These are phyloP conservation scores for Fusarium sp. DNA, from an alignment of 2,329 filamentous ascomycete genomes.

Conservation along the genomic window DNA sequence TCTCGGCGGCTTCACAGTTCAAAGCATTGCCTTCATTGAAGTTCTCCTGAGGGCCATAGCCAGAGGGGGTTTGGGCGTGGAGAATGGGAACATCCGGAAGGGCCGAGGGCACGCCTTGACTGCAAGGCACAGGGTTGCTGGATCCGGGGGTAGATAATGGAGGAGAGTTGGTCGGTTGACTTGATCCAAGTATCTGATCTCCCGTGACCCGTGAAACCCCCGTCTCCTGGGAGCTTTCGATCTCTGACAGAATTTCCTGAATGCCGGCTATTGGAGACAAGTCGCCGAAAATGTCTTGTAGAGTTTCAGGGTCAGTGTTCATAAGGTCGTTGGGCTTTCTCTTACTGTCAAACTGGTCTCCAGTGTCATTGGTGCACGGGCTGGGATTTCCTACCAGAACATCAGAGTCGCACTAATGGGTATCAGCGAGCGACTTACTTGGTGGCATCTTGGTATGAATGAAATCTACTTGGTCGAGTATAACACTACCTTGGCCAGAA, in stretches of 20 bases:
- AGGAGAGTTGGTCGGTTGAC: not conserved
- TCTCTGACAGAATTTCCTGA: not conserved
- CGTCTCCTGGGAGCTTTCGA: not conserved
- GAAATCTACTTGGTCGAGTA: not conserved
- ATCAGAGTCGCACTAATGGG: not conserved
- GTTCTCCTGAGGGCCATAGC: not conserved
- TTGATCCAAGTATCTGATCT: not conserved
- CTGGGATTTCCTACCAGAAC: not conserved
- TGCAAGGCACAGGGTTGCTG: not conserved
- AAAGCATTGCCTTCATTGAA: not conserved
- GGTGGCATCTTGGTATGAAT: not conserved
- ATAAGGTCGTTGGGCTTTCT: not conserved
- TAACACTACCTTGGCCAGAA: too few relatives aligned
- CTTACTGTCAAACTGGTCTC: not conserved
- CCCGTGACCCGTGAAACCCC: not conserved
- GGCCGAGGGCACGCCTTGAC: not conserved
- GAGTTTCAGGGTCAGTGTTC: not conserved
- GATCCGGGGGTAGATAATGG: not conserved
- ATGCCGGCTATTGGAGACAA: not conserved
- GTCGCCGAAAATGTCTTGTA: not conserved
- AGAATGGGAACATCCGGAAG: not conserved
- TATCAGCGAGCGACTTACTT: not conserved
- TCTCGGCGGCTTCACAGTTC: not conserved
- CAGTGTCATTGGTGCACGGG: not conserved
- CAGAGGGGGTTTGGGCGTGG: not conserved